Evolutionary conservation across 768 basidiomycete species (phyloP).

Genomic region (Cystofilobasidium ferigula): DNA sequence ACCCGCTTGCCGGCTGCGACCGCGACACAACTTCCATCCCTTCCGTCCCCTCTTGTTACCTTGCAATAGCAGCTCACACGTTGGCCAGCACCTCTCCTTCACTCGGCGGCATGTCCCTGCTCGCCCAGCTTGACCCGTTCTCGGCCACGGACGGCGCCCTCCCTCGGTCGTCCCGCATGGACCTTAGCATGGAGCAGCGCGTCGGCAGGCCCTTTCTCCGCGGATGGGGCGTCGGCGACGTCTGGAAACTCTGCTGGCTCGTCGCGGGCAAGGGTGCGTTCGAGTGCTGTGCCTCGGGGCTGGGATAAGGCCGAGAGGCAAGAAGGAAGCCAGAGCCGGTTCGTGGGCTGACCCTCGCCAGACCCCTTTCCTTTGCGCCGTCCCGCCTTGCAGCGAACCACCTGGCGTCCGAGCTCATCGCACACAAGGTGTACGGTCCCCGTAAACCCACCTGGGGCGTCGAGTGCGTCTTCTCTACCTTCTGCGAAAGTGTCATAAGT

Average conservation of each 20-base stretch:
- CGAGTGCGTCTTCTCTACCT: slow-evolving; percentile 52
- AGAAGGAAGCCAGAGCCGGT: neutral
- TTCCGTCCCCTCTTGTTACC: too few species aligned
- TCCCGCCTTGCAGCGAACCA: neutral
- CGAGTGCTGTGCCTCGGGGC: neutral
- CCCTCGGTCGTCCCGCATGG: neutral
- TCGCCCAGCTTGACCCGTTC: neutral
- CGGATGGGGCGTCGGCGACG: slow-evolving; percentile 26
- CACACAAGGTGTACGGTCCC: slow-evolving; percentile 75
- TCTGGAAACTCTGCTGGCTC: slow-evolving; percentile 29
- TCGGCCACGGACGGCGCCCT: neutral
- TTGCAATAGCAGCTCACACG: too few species aligned
- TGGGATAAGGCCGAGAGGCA: neutral
- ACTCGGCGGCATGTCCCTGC: neutral
- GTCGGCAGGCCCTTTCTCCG: neutral
- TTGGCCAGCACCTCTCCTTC: too few species aligned
- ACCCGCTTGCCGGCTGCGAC: too few species aligned
- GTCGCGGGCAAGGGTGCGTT: slow-evolving; percentile 31
- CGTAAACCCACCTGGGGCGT: slow-evolving; percentile 84
- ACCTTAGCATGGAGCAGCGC: slow-evolving; percentile 1
- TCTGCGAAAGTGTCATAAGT: neutral
- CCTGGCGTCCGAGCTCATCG: slow-evolving; percentile 43
- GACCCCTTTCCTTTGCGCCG: neutral
- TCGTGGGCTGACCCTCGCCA: neutral
- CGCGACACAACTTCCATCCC: too few species aligned